Evolutionary conservation across 345 rosid genomes (phyloP).

Genomic region (Iberis pinnata): DNA sequence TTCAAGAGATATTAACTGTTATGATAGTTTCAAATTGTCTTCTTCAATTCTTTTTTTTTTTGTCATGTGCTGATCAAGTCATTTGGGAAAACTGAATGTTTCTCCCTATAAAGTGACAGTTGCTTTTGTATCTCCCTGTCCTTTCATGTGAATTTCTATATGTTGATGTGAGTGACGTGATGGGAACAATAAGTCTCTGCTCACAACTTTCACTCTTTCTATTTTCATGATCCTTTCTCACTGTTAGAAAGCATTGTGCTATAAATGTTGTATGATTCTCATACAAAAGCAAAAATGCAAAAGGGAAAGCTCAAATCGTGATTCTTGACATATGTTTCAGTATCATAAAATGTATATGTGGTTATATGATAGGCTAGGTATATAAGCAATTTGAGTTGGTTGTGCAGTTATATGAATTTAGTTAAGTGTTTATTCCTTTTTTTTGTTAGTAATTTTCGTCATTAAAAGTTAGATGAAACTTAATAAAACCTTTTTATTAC

Average conservation of each 20-base stretch:
- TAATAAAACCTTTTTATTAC: not conserved
- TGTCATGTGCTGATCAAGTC: not conserved
- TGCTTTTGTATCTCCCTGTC: constrained; percentile 64
- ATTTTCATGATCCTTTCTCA: constrained; percentile 12
- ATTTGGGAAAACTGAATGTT: not conserved
- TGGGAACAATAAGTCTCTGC: constrained; percentile 85
- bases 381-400: not conserved
- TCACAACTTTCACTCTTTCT: constrained; percentile 19
- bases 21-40: too few species aligned
- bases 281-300: not conserved
- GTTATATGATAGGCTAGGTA: not conserved
- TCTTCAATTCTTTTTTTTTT: not conserved
- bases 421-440: not conserved
- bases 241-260: not conserved
- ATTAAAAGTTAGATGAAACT: not conserved
- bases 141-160: constrained; percentile 99
- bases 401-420: constrained; percentile 1
- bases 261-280: not conserved
- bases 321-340: constrained; percentile 12
- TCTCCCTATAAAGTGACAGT: not conserved
- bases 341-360: not conserved
- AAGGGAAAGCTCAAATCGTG: constrained; percentile 9
- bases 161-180: constrained; percentile 81
- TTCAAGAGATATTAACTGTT: too few species aligned
- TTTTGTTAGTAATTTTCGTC: not conserved